A percentile compares a stretch with the other conserved stretches of the same genome.
phyloP scores from a whole-genome alignment of 768 basidiomycete genomes.

The Filobasidium wieringae region DNA sequence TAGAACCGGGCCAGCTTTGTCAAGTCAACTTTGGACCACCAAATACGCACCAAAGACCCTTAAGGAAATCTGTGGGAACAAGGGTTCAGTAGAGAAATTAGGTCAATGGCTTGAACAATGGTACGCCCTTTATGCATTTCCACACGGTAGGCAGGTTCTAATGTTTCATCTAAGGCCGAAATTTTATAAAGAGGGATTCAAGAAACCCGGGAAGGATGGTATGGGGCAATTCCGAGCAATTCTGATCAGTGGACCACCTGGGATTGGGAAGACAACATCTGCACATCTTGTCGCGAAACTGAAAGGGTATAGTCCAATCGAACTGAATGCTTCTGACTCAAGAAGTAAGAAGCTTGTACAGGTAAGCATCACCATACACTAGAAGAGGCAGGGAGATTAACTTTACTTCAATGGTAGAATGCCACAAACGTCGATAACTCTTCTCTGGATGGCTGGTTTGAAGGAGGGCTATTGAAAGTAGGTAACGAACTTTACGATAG shows the following conservation, averaged over 20 bases:
- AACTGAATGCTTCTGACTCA: constrained; percentile 90
- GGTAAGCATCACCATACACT: constrained; percentile 42
- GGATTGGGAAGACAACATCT: constrained; percentile 93
- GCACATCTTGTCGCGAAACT: constrained; percentile 84
- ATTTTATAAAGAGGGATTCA: constrained; percentile 65
- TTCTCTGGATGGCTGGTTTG: constrained; percentile 68
- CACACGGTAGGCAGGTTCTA: background rate
- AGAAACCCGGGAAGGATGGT: constrained; percentile 83
- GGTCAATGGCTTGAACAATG: constrained; percentile 78
- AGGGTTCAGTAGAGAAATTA: constrained; percentile 76
- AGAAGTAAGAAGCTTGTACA: constrained; percentile 95
- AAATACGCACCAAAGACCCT: constrained; percentile 79
- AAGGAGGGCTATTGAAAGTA: constrained; percentile 23
- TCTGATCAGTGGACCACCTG: constrained; percentile 83
- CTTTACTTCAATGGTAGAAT: constrained; percentile 45
- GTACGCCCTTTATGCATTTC: constrained; percentile 42
- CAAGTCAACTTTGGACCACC: constrained; percentile 76
- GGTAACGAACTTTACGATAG: background rate
- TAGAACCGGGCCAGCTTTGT: constrained; percentile 35
- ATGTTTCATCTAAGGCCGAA: constrained; percentile 49
- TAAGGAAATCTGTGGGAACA: constrained; percentile 93
- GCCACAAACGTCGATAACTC: constrained; percentile 81
- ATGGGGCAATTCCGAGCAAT: constrained; percentile 79
- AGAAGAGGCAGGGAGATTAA: background rate
- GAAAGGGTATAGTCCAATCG: constrained; percentile 85